Evolutionary conservation across 2,329 filamentous ascomycete species (phyloP).

Genomic region (Colletotrichum lentis): DNA sequence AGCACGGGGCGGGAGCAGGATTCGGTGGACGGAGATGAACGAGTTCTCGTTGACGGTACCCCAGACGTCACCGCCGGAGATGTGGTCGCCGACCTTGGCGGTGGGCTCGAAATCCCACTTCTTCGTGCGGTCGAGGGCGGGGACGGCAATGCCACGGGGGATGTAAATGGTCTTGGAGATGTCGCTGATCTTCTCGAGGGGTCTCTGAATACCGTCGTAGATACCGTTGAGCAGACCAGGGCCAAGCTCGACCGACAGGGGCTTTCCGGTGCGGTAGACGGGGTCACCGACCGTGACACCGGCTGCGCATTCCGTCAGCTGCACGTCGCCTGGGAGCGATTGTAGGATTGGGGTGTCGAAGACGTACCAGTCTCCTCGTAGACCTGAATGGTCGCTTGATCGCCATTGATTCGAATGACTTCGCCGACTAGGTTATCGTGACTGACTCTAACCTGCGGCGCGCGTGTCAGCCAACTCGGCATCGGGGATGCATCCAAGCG

Average conservation of each 20-base stretch:
- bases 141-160: constrained; percentile 87
- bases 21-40: constrained; percentile 90
- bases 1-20: constrained; percentile 88
- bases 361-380: constrained; percentile 95
- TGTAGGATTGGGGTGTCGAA: constrained; percentile 8
- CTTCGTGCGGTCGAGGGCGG: constrained; percentile 87
- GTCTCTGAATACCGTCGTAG: constrained; percentile 98
- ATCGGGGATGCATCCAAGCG: neutral
- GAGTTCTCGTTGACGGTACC: constrained; percentile 96
- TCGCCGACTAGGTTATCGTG: constrained; percentile 93
- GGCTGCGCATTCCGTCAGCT: constrained; percentile 60
- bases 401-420: constrained; percentile 95
- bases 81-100: constrained; percentile 95
- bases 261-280: constrained; percentile 89
- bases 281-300: constrained; percentile 96
- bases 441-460: constrained; percentile 81
- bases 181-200: constrained; percentile 83
- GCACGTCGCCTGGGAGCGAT: neutral
- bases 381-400: constrained; percentile 97
- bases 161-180: constrained; percentile 93
- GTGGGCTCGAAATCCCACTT: constrained; percentile 96
- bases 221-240: constrained; percentile 98
- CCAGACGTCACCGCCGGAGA: constrained; percentile 95
- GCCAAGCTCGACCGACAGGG: constrained; percentile 94
- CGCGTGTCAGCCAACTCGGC: constrained; percentile 13